phyloP scores from a whole-genome alignment of 2,329 filamentous ascomycete species.

The Metarhizium album region DNA sequence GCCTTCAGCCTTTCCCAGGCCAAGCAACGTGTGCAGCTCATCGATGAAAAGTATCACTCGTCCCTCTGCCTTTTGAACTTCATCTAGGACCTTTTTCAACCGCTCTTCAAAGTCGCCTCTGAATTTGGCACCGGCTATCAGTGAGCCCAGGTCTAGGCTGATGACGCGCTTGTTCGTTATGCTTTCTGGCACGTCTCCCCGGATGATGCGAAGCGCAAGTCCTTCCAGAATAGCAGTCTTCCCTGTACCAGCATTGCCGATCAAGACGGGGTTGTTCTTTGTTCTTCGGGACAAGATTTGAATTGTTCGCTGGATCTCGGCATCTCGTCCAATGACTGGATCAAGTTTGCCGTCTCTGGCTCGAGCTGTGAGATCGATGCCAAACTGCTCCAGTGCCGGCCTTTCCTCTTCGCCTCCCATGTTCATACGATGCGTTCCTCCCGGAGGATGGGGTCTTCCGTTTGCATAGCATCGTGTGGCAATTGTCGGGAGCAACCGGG shows the following conservation, averaged over 20 bases:
- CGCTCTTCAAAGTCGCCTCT: slow-evolving; percentile 93
- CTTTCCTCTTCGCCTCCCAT: slow-evolving; percentile 68
- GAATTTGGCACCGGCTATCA: slow-evolving; percentile 94
- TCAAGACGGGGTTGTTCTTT: slow-evolving; percentile 94
- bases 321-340: slow-evolving; percentile 86
- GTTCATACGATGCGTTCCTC: slow-evolving; percentile 91
- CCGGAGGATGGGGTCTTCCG: slow-evolving; percentile 74
- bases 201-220: slow-evolving; percentile 77
- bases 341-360: slow-evolving; percentile 87
- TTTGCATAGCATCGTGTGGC: slow-evolving; percentile 48
- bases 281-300: slow-evolving; percentile 86
- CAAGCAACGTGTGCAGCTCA: slow-evolving; percentile 83
- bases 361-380: slow-evolving; percentile 76
- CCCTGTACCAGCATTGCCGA: slow-evolving; percentile 80
- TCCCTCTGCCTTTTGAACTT: slow-evolving; percentile 81
- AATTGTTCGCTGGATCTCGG: slow-evolving; percentile 87
- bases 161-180: slow-evolving; percentile 92
- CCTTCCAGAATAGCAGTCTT: slow-evolving; percentile 93
- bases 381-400: slow-evolving; percentile 80
- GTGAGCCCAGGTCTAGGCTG: slow-evolving; percentile 74
- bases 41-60: slow-evolving; percentile 92
- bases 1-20: slow-evolving; percentile 88
- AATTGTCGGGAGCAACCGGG: slow-evolving; percentile 27
- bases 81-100: slow-evolving; percentile 79
- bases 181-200: slow-evolving; percentile 88